Evolutionary conservation across 192 early-diverging fungal genomes (phyloP).

Genomic region (Obelidium mucronatum): DNA sequence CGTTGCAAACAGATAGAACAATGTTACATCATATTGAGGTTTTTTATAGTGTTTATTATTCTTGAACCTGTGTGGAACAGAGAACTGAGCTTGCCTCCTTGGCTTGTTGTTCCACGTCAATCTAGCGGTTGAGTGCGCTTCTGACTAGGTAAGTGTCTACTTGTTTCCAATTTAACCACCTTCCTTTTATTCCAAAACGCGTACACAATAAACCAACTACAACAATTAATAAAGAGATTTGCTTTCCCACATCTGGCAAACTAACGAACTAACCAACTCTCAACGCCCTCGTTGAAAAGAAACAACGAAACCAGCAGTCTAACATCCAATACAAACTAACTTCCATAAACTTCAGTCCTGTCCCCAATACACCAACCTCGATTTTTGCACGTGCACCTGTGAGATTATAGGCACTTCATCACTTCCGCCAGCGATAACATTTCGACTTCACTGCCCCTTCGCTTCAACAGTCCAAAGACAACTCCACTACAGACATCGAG

Average conservation of each 20-base stretch:
- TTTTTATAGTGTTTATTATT: no score
- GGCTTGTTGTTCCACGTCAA: no score
- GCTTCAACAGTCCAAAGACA: not conserved
- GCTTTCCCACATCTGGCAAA: constrained; percentile 9
- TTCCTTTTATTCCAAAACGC: no score
- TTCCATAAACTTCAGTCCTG: constrained; percentile 8
- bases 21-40: no score
- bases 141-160: no score
- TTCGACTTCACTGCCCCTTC: not conserved
- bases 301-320: not conserved
- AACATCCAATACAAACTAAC: constrained; percentile 1
- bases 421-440: not conserved
- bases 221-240: no score
- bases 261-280: not conserved
- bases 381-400: constrained; percentile 1
- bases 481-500: not conserved
- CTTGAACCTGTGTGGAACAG: no score
- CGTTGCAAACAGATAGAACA: no score
- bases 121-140: no score
- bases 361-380: not conserved
- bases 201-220: no score
- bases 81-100: no score
- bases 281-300: not conserved
- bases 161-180: no score
- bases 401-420: not conserved